Percentiles rank a stretch among this genome's conserved stretches.
Evolutionary conservation across 305 asterid genomes (phyloP).

Genomic region (Fraxinus velutina): DNA sequence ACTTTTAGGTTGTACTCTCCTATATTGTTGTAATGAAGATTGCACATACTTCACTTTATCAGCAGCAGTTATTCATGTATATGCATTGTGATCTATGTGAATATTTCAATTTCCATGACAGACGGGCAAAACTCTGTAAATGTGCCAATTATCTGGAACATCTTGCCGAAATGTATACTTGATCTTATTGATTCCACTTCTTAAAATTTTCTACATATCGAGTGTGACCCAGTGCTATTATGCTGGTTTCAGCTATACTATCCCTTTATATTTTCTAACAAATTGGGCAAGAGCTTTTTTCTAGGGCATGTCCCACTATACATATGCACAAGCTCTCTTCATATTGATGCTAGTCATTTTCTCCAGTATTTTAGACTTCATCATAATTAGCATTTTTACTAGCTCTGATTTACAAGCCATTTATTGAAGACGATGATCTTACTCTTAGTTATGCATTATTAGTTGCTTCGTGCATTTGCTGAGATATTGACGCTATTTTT

Average conservation of each 20-base stretch:
- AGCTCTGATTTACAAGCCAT: neutral
- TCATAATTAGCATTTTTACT: neutral
- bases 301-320: neutral
- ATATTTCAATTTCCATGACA: neutral
- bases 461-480: neutral
- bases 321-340: neutral
- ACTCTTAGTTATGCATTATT: neutral
- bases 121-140: neutral
- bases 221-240: neutral
- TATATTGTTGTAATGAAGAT: neutral
- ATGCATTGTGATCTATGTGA: neutral
- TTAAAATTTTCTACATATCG: neutral
- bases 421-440: neutral
- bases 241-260: neutral
- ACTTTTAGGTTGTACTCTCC: neutral
- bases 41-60: neutral
- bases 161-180: neutral
- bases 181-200: neutral
- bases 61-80: neutral
- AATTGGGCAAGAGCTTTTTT: neutral
- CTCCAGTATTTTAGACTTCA: neutral
- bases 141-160: neutral
- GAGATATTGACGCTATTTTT: constrained; percentile 5
- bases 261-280: neutral
- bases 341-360: neutral